Base-by-base conservation (phyloP, 2,329 filamentous ascomycete species). In the Cercospora janseana region DNA sequence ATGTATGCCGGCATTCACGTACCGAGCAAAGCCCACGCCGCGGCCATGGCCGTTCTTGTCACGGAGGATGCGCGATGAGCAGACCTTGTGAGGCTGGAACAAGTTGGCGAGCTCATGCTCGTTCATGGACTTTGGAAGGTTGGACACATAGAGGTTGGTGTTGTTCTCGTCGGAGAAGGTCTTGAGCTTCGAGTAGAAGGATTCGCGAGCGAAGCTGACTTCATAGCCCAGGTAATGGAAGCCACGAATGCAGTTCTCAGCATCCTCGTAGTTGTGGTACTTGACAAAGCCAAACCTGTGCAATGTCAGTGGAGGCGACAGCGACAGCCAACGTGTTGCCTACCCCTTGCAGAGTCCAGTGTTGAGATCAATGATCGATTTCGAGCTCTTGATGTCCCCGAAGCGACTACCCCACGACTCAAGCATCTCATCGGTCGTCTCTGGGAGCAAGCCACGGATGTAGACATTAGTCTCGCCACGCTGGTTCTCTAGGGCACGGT, bases 391-490 rank as follows among this genome's bases (percentile, higher is more conserved):
- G 51, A 98, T 93, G 54, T 86, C 84, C 32, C 93, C 94, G 66
- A 97, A 98, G 43, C 92, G 87, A 60, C 82, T 78, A 34, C 92
- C 86, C 72, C 93, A 97, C 34, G 79, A 78, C 62, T 87, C 80
- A 13, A 98, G 76, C 66, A 94, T 85, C 42, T 94, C 87, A 64
- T 98, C 93, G 41, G 94, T 93, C 0, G 92, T 98, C 62, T 94
- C 92, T 0, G 93, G 92, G 57, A 95, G 87, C 56, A 98, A 85
- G 13, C 94, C 94, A 54, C 93, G 88, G 58, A 98, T 96, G 75
- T 98, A 98, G 58, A 98, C 92, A 65, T 98, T 98, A 57, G 90
- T 93, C 66, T 97, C 95, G 35, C 91, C 91, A 40, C 87, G 93
- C 52, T 90, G 87, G 65, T 97, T 97, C 72, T 95, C 88, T 41